Evolutionary conservation across 441 rosid species (phyloP).

Genomic region (Syzygium malaccense): DNA sequence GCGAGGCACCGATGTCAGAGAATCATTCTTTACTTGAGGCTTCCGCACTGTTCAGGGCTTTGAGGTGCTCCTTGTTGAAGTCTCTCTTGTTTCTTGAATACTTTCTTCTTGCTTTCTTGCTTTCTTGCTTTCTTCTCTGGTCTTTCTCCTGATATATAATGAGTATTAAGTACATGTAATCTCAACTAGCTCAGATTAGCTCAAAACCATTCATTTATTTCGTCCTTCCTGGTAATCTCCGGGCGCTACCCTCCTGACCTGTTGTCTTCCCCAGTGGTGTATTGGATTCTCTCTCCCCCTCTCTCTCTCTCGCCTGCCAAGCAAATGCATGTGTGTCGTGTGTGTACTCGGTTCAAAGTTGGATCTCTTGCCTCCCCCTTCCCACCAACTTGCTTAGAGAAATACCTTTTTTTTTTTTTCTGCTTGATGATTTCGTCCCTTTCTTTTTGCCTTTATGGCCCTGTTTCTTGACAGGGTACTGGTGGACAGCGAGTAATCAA

Average conservation of each 20-base stretch:
- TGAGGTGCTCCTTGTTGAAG: background rate
- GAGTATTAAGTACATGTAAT: background rate
- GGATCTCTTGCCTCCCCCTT: background rate
- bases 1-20: background rate
- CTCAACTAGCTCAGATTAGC: background rate
- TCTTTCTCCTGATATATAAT: background rate
- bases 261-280: background rate
- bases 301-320: background rate
- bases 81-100: background rate
- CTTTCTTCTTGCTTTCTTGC: background rate
- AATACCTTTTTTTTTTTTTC: background rate
- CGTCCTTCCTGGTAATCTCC: background rate
- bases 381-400: background rate
- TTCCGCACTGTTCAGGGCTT: slow-evolving; percentile 17
- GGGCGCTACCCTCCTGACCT: background rate
- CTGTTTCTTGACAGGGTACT: background rate
- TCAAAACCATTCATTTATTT: background rate
- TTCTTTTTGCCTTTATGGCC: background rate
- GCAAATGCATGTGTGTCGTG: background rate
- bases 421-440: background rate
- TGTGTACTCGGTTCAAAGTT: background rate
- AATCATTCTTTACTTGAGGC: slow-evolving; percentile 39
- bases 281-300: background rate
- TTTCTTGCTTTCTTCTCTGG: background rate
- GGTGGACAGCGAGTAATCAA: background rate